A percentile compares a stretch with the other conserved stretches of the same genome.
Evolutionary conservation across 495 filamentous ascomycete species (phyloP).

Genomic region (Penicillium parvum): DNA sequence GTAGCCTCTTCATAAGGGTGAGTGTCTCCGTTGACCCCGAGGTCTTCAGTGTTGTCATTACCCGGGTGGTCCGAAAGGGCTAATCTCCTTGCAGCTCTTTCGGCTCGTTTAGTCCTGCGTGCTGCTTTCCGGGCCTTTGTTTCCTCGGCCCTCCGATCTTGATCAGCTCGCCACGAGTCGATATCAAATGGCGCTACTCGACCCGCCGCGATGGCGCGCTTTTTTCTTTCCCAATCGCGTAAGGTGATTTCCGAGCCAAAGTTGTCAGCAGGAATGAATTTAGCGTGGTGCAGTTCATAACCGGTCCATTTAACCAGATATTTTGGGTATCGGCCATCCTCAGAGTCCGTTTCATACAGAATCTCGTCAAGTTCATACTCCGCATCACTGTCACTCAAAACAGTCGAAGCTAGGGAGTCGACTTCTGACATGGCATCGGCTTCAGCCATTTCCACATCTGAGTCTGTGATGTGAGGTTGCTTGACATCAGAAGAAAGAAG

Average conservation of each 20-base stretch:
- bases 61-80: no score
- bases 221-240: conserved; percentile 50
- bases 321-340: conserved; percentile 25
- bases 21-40: no score
- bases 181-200: no score
- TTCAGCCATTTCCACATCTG: conserved; percentile 11
- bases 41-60: no score
- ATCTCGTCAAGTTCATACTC: conserved; percentile 45
- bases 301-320: conserved; percentile 67
- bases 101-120: no score
- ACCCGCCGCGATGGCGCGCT: no score
- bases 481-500: no score
- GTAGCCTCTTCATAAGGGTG: no score
- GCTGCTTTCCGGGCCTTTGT: no score
- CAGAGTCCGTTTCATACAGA: conserved; percentile 42
- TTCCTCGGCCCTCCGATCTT: no score
- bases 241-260: conserved; percentile 48
- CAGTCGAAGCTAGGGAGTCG: conserved; percentile 61
- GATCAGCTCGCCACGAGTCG: no score
- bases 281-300: conserved; percentile 53
- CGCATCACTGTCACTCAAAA: conserved; percentile 30
- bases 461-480: conserved; percentile 9
- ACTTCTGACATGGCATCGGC: conserved; percentile 44
- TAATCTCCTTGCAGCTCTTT: no score
- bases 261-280: conserved; percentile 60